Base-by-base conservation (phyloP, 1,284 basidiomycete genomes). In the Porogramme epimiltina region DNA sequence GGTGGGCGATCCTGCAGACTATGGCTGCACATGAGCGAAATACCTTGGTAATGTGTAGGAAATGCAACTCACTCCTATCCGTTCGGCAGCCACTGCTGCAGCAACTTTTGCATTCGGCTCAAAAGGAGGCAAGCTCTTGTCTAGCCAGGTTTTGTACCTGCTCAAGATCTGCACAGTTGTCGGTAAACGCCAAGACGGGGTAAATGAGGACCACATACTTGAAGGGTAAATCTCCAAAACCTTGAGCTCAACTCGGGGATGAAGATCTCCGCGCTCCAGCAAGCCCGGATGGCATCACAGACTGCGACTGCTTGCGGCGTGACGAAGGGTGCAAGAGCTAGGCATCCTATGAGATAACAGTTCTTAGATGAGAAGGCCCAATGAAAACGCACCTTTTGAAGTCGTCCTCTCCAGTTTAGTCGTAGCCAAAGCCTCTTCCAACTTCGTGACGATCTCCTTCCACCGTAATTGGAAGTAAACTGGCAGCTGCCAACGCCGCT, bases 401-500 rank as follows among this genome's bases (percentile, higher is more conserved):
- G 68, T 62, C 38, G 65, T 68, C 9, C 73, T 67, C 40, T 79
- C 78, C 23, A 84, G 64, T 43, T 70, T 72, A 18, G 73, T 69
- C n/a, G 63, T 64, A 11, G 70, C 66, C 22, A 96, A 71, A 1
- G 73, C 71, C 9, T 85, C 82, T 70, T 98, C 95, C 15, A 95
- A 72, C 41, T 77, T 78, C 0, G 78, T 72, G 1, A 96, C 85
- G 47, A 97, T 91, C 63, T 97, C 95, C 67, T 98, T 96, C 89
- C 95, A 96, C n/a, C 95, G 82, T 58, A 99, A 76, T 67, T 99
- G 96, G 70, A 97, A 98, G 68, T 99, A 99, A 16, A 98, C 91
- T 0, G 93, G 91, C 5, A 99, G 77, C 66, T 98, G 96, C 95
- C 96, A 99, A 37, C 94, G 80, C 50, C 84, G 80, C 64, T 90